Percentiles rank a stretch among this genome's conserved stretches.
phyloP scores from a whole-genome alignment of 352 stramenopile species.

The Phytophthora foliorum region DNA sequence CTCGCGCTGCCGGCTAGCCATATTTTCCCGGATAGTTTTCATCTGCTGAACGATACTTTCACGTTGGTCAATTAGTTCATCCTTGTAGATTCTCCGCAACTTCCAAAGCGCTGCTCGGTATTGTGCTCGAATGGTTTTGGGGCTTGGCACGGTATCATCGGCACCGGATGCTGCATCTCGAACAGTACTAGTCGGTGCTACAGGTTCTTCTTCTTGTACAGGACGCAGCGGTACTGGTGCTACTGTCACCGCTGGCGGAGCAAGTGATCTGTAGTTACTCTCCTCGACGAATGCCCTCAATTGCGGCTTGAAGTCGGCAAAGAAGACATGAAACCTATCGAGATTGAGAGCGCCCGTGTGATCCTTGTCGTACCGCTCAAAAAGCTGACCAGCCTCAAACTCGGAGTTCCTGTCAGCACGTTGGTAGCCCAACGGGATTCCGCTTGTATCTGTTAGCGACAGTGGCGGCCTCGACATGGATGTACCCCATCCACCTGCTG shows the following conservation, averaged over 20 bases:
- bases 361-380: conserved; percentile 82
- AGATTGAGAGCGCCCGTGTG: conserved; percentile 65
- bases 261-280: conserved; percentile 41
- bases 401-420: conserved; percentile 81
- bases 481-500: conserved; percentile 8
- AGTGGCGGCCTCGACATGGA: conserved; percentile 47
- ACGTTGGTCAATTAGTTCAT: conserved; percentile 63
- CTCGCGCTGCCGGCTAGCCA: conserved; percentile 32
- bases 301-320: conserved; percentile 76
- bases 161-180: conserved; percentile 8
- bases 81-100: conserved; percentile 66
- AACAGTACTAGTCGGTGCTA: neutral
- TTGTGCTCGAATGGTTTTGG: conserved; percentile 26
- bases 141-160: conserved; percentile 1
- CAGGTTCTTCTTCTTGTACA: conserved; percentile 29
- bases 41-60: conserved; percentile 49
- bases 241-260: conserved; percentile 3
- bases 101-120: conserved; percentile 68
- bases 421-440: conserved; percentile 78
- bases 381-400: conserved; percentile 87
- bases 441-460: conserved; percentile 70
- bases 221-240: conserved; percentile 10
- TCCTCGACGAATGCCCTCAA: conserved; percentile 76
- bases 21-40: conserved; percentile 32
- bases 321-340: conserved; percentile 78